phyloP scores from a whole-genome alignment of 495 filamentous ascomycete genomes.

The Thozetella sp. region DNA sequence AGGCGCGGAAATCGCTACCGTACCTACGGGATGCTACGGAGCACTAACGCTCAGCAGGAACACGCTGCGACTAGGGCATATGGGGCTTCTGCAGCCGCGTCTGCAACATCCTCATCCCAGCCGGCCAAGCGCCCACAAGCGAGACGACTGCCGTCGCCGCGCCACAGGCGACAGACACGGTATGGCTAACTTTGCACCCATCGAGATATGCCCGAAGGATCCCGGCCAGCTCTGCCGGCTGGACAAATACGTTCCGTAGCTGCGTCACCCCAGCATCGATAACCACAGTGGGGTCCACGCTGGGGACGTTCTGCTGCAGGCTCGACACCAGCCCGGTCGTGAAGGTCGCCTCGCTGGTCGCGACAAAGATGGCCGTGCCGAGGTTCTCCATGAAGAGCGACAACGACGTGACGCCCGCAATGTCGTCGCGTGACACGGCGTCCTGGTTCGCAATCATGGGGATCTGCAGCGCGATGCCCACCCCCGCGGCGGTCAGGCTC shows the following conservation, averaged over 20 bases:
- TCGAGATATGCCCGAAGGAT: not conserved
- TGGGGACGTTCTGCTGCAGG: not conserved
- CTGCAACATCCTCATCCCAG: not conserved
- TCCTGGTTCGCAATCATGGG: not conserved
- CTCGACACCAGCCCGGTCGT: not conserved
- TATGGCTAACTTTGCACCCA: not conserved
- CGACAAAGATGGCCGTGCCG: not conserved
- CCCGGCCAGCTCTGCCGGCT: not conserved
- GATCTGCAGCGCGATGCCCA: not conserved
- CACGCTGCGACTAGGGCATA: not conserved
- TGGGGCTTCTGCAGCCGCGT: not conserved
- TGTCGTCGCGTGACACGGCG: not conserved
- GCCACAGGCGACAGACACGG: not conserved
- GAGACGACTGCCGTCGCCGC: not conserved
- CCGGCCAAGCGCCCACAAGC: not conserved
- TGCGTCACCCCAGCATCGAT: not conserved
- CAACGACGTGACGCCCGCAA: not conserved
- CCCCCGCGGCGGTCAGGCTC: not conserved
- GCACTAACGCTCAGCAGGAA: too few species aligned
- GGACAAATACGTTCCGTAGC: not conserved
- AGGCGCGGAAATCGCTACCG: too few species aligned
- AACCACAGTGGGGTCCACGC: not conserved
- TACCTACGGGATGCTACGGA: too few species aligned
- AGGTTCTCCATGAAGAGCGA: not conserved
- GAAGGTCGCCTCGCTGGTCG: not conserved